phyloP scores from a whole-genome alignment of 176 grass and related monocot species.

The Hsuehochloa calcarea region DNA sequence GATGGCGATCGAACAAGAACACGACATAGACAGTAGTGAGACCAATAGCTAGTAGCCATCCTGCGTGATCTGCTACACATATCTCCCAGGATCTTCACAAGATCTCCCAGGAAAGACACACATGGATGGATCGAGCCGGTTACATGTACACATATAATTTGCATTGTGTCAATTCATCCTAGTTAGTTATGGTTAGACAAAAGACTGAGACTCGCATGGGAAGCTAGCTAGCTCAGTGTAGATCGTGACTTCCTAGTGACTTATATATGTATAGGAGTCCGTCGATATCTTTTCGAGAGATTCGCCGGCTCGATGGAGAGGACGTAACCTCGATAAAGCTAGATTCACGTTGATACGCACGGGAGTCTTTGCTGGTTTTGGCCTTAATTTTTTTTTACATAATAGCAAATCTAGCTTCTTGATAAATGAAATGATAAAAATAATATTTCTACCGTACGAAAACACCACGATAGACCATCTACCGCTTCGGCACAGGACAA shows the following conservation, averaged over 20 bases:
- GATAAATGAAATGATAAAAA: too few relatives aligned
- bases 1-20: background rate
- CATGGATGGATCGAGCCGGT: background rate
- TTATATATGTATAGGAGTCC: background rate
- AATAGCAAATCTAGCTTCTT: too few relatives aligned
- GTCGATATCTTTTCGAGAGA: background rate
- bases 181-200: background rate
- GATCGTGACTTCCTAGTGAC: background rate
- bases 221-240: background rate
- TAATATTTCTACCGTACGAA: too few relatives aligned
- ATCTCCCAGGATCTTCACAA: constrained; percentile 4
- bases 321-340: background rate
- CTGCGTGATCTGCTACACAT: background rate
- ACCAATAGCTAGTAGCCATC: background rate
- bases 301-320: background rate
- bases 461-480: too few relatives aligned
- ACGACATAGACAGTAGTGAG: background rate
- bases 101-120: background rate
- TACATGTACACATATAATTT: background rate
- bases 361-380: background rate
- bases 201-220: background rate
- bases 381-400: too few relatives aligned
- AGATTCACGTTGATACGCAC: constrained; percentile 5
- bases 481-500: too few relatives aligned
- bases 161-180: background rate